Evolutionary conservation across 2,329 filamentous ascomycete species (phyloP).

Genomic region (Neopestalotiopsis sp.): DNA sequence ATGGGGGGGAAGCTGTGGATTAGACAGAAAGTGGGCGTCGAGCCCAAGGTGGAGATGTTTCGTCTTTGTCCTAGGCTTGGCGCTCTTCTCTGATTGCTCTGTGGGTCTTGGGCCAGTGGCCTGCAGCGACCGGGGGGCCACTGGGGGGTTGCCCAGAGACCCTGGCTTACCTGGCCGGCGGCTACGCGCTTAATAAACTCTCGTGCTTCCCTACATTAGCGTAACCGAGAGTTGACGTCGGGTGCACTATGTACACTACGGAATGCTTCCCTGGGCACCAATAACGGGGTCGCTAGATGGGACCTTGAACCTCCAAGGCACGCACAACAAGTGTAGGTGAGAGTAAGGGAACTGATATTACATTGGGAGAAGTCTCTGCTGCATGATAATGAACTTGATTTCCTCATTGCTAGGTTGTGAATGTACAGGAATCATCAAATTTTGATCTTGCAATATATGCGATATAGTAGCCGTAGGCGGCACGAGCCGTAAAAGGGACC

Average conservation of each 20-base stretch:
- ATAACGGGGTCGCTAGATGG: too few relatives aligned
- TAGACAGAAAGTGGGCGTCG: background rate
- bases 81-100: constrained; percentile 9
- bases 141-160: background rate
- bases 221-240: background rate
- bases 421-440: background rate
- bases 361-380: too few relatives aligned
- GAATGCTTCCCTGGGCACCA: too few relatives aligned
- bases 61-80: constrained; percentile 8
- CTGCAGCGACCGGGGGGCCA: background rate
- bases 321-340: too few relatives aligned
- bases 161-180: background rate
- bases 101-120: background rate
- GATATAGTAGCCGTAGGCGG: background rate
- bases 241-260: too few relatives aligned
- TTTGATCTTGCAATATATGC: background rate
- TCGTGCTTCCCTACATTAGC: background rate
- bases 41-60: constrained; percentile 8
- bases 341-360: too few relatives aligned
- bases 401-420: too few relatives aligned
- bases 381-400: too few relatives aligned
- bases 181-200: constrained; percentile 14
- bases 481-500: background rate
- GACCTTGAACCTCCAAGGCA: too few relatives aligned
- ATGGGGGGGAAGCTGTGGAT: constrained; percentile 13